phyloP scores from a whole-genome alignment of 176 grass and related monocot genomes.

The Poa annua region DNA sequence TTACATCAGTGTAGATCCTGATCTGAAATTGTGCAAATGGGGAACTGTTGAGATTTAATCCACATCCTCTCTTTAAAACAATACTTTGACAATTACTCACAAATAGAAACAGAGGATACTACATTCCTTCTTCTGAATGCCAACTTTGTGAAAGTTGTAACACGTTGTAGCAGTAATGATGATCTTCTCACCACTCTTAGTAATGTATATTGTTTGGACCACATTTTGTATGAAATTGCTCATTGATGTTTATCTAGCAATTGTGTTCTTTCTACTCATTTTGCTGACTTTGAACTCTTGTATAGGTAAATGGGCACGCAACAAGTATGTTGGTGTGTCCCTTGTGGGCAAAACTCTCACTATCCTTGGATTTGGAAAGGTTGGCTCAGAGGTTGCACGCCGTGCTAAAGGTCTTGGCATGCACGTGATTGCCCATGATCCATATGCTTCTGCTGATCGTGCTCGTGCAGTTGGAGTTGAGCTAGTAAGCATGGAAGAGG shows the following conservation, averaged over 20 bases:
- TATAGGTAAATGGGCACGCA: constrained; percentile 75
- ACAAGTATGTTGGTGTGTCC: constrained; percentile 86
- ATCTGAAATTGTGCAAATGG: background rate
- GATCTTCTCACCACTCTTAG: background rate
- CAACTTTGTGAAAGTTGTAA: background rate
- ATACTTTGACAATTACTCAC: background rate
- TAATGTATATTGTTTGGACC: background rate
- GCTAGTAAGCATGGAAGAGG: constrained; percentile 77
- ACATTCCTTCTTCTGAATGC: background rate
- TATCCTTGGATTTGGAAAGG: constrained; percentile 89
- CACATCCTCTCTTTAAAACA: constrained; percentile 6
- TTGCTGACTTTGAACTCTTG: constrained; percentile 15
- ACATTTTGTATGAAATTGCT: background rate
- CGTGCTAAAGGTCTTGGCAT: constrained; percentile 86
- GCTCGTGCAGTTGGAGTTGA: constrained; percentile 77
- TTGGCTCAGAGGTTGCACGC: constrained; percentile 79
- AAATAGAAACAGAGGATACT: background rate
- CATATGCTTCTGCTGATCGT: constrained; percentile 85
- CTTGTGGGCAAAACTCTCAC: constrained; percentile 78
- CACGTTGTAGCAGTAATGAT: background rate
- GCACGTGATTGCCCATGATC: constrained; percentile 83
- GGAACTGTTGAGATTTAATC: background rate
- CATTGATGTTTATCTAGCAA: background rate
- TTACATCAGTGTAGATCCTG: background rate
- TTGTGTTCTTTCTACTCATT: background rate